Evolutionary conservation across 768 basidiomycete species (phyloP), one percentile per base, ranked within the genome.

Genomic region (Rhizopogon salebrosus): DNA sequence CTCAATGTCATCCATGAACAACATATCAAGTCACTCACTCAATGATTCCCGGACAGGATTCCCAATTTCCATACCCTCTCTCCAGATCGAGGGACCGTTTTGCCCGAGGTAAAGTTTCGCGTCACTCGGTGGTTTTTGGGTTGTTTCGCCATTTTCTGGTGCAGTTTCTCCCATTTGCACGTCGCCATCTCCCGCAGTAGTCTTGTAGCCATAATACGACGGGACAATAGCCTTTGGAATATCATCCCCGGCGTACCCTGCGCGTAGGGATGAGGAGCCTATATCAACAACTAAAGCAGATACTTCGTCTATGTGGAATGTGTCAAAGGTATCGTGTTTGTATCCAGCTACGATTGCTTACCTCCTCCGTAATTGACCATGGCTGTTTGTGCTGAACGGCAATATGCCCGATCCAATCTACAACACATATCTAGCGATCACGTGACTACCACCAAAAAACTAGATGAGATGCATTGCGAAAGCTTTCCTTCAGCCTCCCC

Each of bases 231-330:
- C 88, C 70, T 92, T 92, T 16, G 97, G 97, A 10, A 89, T 82
- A 63, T 98, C 97, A 70, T 98, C 95, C 41, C 97, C 97, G 10
- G 97, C 95, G 69, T 98, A 97, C 49, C 97, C 97, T 10, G 93
- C 92, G 65, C 97, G 86, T 50, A 95, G 73, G 8, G 92, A 88
- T 23, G 89, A 87, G 10, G 89, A 77, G 26, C 97, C 97, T 65
- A 98, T 88, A 74, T 99, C 97, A 35, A 99, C 74, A 22, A 98
- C 97, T 49, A 98, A 75, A 27, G 95, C 97, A 34, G 93, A 89
- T n/a, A 98, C 93, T 74, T 98, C 95, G 66, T 98, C 95, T 97
- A 55, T 11, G 23, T 3, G 34, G n/a, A 46, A 16, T 1, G 1
- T 6, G 20, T 46, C 20, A 46, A 46, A 31, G 4, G 2, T 14